Evolutionary conservation across 345 rosid species (phyloP).

Genomic region (Turritis glabra): DNA sequence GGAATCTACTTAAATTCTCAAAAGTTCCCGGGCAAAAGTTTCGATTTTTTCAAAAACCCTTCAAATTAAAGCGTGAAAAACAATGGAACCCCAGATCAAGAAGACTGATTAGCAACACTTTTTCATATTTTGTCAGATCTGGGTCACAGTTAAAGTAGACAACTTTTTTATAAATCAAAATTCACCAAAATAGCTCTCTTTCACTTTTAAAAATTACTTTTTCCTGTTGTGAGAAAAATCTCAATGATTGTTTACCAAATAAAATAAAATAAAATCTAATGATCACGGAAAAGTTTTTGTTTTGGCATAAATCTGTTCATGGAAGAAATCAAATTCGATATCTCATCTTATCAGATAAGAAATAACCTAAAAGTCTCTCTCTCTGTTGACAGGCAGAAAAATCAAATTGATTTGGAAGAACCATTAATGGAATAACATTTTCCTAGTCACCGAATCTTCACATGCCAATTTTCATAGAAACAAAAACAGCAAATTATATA

Average conservation of each 20-base stretch:
- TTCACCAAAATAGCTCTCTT: conserved; percentile 21
- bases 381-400: background rate
- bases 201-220: background rate
- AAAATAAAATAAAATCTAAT: background rate
- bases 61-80: conserved; percentile 32
- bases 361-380: conserved; percentile 2
- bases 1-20: too few relatives aligned
- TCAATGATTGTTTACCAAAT: too few relatives aligned
- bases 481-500: conserved; percentile 1
- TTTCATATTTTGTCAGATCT: conserved; percentile 27
- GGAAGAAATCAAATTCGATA: conserved; percentile 23
- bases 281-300: conserved; percentile 7
- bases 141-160: conserved; percentile 35
- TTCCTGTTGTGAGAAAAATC: background rate
- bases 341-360: conserved; percentile 16
- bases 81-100: conserved; percentile 26
- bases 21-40: conserved; percentile 15
- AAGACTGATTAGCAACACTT: background rate
- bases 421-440: conserved; percentile 10
- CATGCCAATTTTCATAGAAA: conserved; percentile 12
- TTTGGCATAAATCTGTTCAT: conserved; percentile 12
- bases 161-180: conserved; percentile 7
- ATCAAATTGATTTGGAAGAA: conserved; percentile 13
- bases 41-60: background rate
- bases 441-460: conserved; percentile 21